A percentile compares a stretch with the other conserved stretches of the same genome.
Evolutionary conservation across 345 rosid species (phyloP).

Genomic region (Leavenworthia alabamica): DNA sequence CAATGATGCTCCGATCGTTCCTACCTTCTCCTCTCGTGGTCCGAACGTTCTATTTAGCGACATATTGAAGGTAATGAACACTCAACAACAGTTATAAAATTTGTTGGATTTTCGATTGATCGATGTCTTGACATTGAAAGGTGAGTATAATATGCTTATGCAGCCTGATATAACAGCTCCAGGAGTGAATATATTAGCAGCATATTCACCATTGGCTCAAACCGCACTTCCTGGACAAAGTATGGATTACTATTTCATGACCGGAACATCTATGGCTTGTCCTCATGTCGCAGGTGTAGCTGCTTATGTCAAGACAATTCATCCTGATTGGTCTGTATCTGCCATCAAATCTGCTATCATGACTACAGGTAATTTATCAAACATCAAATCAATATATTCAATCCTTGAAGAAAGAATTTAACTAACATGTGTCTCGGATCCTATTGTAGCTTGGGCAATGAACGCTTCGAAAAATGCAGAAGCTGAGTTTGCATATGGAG

Average conservation of each 20-base stretch:
- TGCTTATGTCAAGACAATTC: conserved; percentile 37
- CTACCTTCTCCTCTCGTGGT: conserved; percentile 47
- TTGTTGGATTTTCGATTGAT: background rate
- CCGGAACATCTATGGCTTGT: conserved; percentile 73
- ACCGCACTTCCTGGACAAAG: conserved; percentile 19
- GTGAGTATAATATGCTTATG: background rate
- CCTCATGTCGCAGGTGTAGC: conserved; percentile 68
- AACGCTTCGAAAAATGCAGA: conserved; percentile 20
- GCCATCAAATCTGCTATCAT: conserved; percentile 67
- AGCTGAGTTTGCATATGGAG: conserved; percentile 43
- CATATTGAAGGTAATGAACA: conserved; percentile 33
- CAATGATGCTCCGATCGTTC: conserved; percentile 30
- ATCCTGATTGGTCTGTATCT: conserved; percentile 42
- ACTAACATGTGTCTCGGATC: background rate
- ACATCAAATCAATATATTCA: background rate
- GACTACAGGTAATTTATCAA: conserved; percentile 52
- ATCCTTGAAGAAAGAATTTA: background rate
- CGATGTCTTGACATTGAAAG: background rate
- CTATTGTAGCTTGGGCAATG: conserved; percentile 31
- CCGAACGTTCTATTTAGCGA: conserved; percentile 39
- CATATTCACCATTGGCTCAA: conserved; percentile 19
- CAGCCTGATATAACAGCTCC: conserved; percentile 46
- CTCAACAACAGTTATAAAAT: background rate
- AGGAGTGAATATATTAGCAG: conserved; percentile 40
- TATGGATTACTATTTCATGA: conserved; percentile 24